Evolutionary conservation across 2,329 filamentous ascomycete genomes (phyloP).

Genomic region (Achaetomium macrosporum): DNA sequence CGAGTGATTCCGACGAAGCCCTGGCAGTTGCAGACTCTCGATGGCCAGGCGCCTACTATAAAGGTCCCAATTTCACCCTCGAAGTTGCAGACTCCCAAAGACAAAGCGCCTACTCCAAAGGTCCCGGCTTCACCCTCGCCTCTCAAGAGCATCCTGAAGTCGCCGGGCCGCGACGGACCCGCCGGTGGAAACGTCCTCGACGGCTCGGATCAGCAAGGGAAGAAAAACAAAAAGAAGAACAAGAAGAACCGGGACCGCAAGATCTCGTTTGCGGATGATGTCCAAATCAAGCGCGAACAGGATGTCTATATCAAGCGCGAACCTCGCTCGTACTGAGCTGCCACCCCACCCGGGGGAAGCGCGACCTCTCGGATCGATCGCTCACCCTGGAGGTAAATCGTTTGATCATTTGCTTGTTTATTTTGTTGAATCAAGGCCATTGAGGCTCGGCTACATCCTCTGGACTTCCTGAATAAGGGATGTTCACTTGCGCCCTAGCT

Average conservation of each 20-base stretch:
- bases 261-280: background rate
- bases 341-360: too few species aligned
- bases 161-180: background rate
- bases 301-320: slow-evolving; percentile 1
- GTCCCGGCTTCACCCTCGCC: background rate
- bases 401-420: too few species aligned
- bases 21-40: background rate
- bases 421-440: too few species aligned
- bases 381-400: too few species aligned
- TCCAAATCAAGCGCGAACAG: slow-evolving; percentile 1
- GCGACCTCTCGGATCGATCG: too few species aligned
- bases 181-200: background rate
- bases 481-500: too few species aligned
- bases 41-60: too few species aligned
- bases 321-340: background rate
- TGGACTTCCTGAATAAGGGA: too few species aligned
- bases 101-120: background rate
- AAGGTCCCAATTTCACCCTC: background rate
- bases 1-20: background rate
- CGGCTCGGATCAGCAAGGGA: background rate
- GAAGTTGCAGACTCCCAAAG: background rate
- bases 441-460: too few species aligned
- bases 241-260: background rate
- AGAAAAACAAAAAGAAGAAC: slow-evolving; percentile 5
- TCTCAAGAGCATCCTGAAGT: slow-evolving; percentile 17